phyloP scores from a whole-genome alignment of 2,329 filamentous ascomycete genomes.

The Hymenotorrendiella dingleyae region DNA sequence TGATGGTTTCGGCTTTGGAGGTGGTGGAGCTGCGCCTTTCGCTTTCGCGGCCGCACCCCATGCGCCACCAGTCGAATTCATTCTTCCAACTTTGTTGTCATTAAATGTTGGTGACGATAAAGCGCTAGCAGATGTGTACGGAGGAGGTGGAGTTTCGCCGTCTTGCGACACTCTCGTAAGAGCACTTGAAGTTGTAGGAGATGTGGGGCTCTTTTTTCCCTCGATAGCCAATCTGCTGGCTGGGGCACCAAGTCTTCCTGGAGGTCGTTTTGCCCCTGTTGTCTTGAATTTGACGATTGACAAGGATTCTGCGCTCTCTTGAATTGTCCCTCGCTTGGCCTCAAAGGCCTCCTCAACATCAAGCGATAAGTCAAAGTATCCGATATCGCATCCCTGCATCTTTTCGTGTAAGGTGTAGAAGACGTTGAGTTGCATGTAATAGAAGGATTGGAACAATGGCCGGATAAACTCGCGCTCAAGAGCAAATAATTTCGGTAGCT shows the following conservation, averaged over 20 bases:
- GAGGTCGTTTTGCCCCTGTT: constrained; percentile 57
- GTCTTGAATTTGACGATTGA: constrained; percentile 89
- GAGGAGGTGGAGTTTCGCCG: constrained; percentile 60
- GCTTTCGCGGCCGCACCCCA: constrained; percentile 56
- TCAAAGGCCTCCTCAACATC: constrained; percentile 90
- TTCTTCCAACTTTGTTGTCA: constrained; percentile 31
- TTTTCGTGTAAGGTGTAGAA: constrained; percentile 98
- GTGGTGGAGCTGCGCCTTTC: constrained; percentile 58
- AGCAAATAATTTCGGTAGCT: constrained; percentile 83
- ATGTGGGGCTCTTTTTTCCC: constrained; percentile 16
- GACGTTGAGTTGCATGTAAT: constrained; percentile 99
- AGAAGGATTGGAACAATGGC: constrained; percentile 96
- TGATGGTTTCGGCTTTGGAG: constrained; percentile 75
- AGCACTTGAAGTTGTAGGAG: constrained; percentile 31
- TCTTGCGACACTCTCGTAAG: constrained; percentile 32
- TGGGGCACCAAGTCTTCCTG: constrained; percentile 22
- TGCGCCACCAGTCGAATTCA: constrained; percentile 36
- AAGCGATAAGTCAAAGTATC: constrained; percentile 88
- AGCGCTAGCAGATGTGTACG: constrained; percentile 59
- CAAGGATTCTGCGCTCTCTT: constrained; percentile 77
- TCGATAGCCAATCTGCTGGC: constrained; percentile 19
- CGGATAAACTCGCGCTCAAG: constrained; percentile 94
- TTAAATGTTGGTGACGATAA: constrained; percentile 26
- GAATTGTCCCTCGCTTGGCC: constrained; percentile 80
- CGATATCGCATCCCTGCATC: constrained; percentile 96